Evolutionary conservation across 495 filamentous ascomycete genomes (phyloP), one percentile per base, ranked within the genome.

Genomic region (Endocarpon pusillum): DNA sequence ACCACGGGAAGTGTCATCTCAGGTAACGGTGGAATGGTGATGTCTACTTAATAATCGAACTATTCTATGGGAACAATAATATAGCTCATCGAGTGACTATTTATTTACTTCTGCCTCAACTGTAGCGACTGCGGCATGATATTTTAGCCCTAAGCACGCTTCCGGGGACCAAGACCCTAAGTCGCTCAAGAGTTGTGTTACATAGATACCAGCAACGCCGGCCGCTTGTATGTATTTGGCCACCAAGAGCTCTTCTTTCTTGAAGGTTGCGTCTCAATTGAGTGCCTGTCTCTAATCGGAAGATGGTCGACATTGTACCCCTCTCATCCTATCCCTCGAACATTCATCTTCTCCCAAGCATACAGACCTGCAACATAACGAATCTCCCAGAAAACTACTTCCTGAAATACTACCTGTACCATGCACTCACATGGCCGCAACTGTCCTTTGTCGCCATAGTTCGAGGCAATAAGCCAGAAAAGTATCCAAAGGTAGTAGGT

Each of bases 301-400:
- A 19, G 8, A 64, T 64, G 61, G 61, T 64, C 54, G 61, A 64
- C 58, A 62, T 63, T 42, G 48, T 63, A 50, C 61, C 61, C 37
- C 51, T 64, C 34, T 55, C 51, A 46, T 54, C 48, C 32, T 64
- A 59, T 52, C 61, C 61, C 44, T 61, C 56, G 29, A 61, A 64
- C 52, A 62, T 64, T 53, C 57, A 63, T 53, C 61, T 64, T 42
- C 61, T 94, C 44, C 89, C 82, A 28, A 75, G 92, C 44, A 87
- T 97, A 47, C 89, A 97, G 64, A 81, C 85, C 58, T 84, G 89
- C 44, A 97, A 97, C 64, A 83, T 96, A 54, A 93, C 92, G 51
- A 97, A 97, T 62, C 69, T 97, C 19, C 89, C 89, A 45, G 89
- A 97, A 61, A 97, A 97, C 67, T 97, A 97, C 70, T 96, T 94